Conservation (phyloP, 2,329 filamentous ascomycete species). For the Drechslera avenae region DNA sequence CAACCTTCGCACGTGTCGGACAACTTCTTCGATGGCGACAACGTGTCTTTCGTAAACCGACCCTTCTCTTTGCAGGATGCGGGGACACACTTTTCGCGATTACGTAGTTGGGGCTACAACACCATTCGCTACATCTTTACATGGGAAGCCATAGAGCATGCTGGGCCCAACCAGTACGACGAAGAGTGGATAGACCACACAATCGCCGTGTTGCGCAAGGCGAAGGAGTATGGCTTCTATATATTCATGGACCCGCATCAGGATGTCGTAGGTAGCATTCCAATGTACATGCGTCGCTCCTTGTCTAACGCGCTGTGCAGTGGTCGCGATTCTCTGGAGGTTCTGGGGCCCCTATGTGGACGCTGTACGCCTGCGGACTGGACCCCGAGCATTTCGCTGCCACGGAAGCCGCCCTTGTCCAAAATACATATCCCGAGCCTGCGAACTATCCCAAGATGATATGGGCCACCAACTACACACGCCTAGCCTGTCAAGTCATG, state of each 20-base stretch:
- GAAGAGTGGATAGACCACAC: constrained; percentile 93
- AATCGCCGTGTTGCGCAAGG: constrained; percentile 79
- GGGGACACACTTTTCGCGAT: constrained; percentile 79
- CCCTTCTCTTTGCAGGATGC: constrained; percentile 86
- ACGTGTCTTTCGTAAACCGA: constrained; percentile 83
- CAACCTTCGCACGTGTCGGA: constrained; percentile 78
- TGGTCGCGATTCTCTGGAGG: constrained; percentile 96
- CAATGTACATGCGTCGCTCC: background rate
- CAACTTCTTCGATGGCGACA: constrained; percentile 90
- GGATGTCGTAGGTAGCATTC: constrained; percentile 73
- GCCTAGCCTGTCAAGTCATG: constrained; percentile 84
- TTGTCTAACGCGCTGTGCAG: constrained; percentile 50
- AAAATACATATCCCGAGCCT: constrained; percentile 89
- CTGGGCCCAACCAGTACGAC: constrained; percentile 88
- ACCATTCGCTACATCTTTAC: constrained; percentile 96
- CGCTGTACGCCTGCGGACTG: constrained; percentile 88
- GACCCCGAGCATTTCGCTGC: constrained; percentile 83
- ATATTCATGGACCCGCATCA: constrained; percentile 99
- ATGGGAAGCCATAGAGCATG: constrained; percentile 97
- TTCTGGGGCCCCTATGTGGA: constrained; percentile 97
- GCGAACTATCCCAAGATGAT: constrained; percentile 96
- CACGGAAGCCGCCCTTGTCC: constrained; percentile 90
- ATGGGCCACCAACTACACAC: constrained; percentile 96
- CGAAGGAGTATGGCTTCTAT: constrained; percentile 91
- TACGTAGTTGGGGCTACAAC: constrained; percentile 93